Base-by-base conservation (phyloP, 331 rosid species). In the Telfairia occidentalis region DNA sequence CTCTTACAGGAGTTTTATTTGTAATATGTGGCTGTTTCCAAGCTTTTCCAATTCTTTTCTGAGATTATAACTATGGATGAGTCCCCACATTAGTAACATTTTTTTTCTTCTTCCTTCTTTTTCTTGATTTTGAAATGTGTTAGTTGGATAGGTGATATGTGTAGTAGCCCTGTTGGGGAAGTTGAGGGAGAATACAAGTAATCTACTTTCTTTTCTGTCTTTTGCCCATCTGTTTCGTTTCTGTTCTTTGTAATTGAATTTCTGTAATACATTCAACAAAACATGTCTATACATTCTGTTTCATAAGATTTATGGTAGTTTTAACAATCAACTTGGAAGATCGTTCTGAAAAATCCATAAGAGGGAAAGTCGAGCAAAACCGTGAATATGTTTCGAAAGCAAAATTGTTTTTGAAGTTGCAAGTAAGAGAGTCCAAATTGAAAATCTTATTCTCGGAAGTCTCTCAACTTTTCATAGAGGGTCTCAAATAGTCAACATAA, bases 21-120 rank as follows among this genome's bases (percentile, higher is more conserved):
- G 74, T 42, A 42, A 66, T 38, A 66, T 66, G 73, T 66, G 73
- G 50, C 50, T 38, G 73, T 66, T 32, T 66, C 50, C 73, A 66
- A 35, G 34, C 50, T 37, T 34, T 66, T 66, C 52, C 73, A 66
- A 66, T 69, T 69, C 74, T 43, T 69, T 69, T 40, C 19, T 66
- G 73, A 65, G 49, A 65, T 40, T 38, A 66, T 24, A 42, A 66
- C 53, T 40, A 40, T 66, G 73, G 73, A 38, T 24, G 53, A 66
- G 30, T 23, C 52, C 52, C 53, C 48, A 35, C 30, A 63, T 63
- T 30, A 35, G 72, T 64, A 37, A 64, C 30, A n/a, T 19, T 66
- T 66, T 66, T 69, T 43, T 24, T 13, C 0, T 9, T 45, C 4
- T 28, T 5, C 12, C 18, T 28, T 4, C n/a, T 58, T 30, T 4